Base-by-base conservation (phyloP, 495 filamentous ascomycete genomes). In the Penicillium angulare region DNA sequence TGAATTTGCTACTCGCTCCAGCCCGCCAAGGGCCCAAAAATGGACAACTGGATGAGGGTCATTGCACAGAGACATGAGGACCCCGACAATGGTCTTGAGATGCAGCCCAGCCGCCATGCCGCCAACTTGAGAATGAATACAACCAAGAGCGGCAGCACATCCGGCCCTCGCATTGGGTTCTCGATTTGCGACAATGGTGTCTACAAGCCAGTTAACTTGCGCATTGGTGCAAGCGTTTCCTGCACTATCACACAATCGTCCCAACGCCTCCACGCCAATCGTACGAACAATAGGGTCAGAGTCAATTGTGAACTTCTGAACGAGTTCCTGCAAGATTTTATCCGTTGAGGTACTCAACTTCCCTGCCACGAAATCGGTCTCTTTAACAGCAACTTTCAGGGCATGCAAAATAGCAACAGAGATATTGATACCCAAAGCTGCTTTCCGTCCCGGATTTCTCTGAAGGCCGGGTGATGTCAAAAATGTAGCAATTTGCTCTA, bases 51-150 rank as follows among this genome's bases (percentile, higher is more conserved):
- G 92, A 55, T 97, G 92, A n/a, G 93, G 89, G 61, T 99, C 93
- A 57, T 88, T 95, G 67, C 90, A 89, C 6, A 99, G 73, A 17
- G 92, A 97, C 88, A 97, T 92, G 17, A 99, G 69, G 27, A 99
- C 90, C 15, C 90, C 88, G 29, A 95, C 82, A 43, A 99, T 97
- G 7, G 89, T 95, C 71, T 97, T 97, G 12, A 99, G 74, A 65
- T 99, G 93, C 59, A 90, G 87, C n/a, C 91, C 90, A 43, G 93
- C 93, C 49, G 95, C 95, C 92, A 99, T 97, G 55, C 93, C 93
- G 47, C 93, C 93, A 24, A 97, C 88, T 64, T 96, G 89, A 2
- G 90, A 85, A 67, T 97, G 93, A 36, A 97, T 97, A 54, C 86
- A 89, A 12, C 92, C 93, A 48, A 99, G 73, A 27, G 93, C 90